Percentiles rank a stretch among this genome's conserved stretches.
phyloP scores from a whole-genome alignment of 2,329 filamentous ascomycete species.

The Aspergillus intermedius region DNA sequence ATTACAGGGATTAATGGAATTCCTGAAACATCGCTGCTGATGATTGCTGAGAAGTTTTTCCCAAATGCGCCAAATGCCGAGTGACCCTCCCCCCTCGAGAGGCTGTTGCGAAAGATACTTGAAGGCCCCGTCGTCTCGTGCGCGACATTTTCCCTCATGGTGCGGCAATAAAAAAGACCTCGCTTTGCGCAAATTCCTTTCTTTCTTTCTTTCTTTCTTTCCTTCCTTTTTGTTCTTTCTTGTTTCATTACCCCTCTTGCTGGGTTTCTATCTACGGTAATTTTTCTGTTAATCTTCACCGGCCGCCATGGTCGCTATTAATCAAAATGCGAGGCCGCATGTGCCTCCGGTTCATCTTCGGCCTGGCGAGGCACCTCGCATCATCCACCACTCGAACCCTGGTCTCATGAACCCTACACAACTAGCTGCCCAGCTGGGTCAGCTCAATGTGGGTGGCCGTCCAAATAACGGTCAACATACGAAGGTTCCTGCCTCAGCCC shows the following conservation, averaged over 20 bases:
- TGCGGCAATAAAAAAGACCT: too few species aligned
- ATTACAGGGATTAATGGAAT: too few species aligned
- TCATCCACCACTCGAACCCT: constrained; percentile 6
- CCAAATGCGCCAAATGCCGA: too few species aligned
- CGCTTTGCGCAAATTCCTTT: too few species aligned
- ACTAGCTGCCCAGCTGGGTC: constrained; percentile 13
- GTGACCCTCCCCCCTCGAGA: too few species aligned
- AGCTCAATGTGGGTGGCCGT: constrained; percentile 9
- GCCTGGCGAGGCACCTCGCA: constrained; percentile 9
- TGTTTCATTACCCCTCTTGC: neutral
- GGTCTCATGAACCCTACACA: constrained; percentile 6
- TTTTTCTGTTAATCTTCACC: neutral
- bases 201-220: too few species aligned
- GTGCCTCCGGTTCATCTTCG: constrained; percentile 11
- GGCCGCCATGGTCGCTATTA: constrained; percentile 12
- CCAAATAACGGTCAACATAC: constrained; percentile 2
- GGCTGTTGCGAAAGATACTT: too few species aligned
- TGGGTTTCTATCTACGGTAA: neutral
- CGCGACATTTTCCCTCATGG: too few species aligned
- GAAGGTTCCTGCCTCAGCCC: constrained; percentile 2
- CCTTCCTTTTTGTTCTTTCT: too few species aligned
- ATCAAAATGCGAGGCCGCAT: constrained; percentile 13
- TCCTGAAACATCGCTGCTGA: too few species aligned
- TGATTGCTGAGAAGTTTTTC: too few species aligned
- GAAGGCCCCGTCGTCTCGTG: too few species aligned